Evolutionary conservation across 352 stramenopile genomes (phyloP).

Genomic region (Pythium pectinolyticum): DNA sequence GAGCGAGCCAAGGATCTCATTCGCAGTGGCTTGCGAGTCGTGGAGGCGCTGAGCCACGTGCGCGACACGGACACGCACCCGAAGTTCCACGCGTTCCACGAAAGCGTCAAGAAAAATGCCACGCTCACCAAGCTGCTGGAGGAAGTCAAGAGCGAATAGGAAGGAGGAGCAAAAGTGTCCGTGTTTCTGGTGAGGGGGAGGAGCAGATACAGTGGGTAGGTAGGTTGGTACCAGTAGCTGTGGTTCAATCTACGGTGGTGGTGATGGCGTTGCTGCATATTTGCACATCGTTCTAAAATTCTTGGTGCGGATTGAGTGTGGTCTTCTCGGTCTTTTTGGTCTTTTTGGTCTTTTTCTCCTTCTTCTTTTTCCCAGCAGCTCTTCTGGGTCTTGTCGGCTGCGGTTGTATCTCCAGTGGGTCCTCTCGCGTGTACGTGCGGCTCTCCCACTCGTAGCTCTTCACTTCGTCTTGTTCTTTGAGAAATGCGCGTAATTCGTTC

Average conservation of each 20-base stretch:
- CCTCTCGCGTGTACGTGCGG: conserved; percentile 31
- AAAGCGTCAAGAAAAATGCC: conserved; percentile 70
- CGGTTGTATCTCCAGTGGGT: neutral
- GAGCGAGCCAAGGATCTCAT: conserved; percentile 97
- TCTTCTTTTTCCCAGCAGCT: conserved; percentile 7
- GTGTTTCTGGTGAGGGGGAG: no score
- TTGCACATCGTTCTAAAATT: no score
- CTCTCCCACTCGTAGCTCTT: conserved; percentile 70
- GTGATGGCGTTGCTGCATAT: no score
- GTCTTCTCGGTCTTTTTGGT: conserved; percentile 26
- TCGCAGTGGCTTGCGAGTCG: conserved; percentile 91
- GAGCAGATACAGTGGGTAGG: no score
- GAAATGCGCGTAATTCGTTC: conserved; percentile 47
- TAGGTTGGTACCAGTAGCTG: no score
- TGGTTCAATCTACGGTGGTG: no score
- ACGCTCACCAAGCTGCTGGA: conserved; percentile 60
- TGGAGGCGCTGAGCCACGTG: conserved; percentile 75
- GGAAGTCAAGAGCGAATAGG: conserved; percentile 58
- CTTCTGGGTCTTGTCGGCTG: conserved; percentile 1
- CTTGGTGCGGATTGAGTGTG: no score
- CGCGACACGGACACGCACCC: conserved; percentile 74
- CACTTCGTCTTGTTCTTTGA: conserved; percentile 52
- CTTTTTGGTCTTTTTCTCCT: conserved; percentile 7
- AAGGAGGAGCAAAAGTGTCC: no score
- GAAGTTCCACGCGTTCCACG: conserved; percentile 62